Evolutionary conservation across 768 basidiomycete genomes (phyloP).

Genomic region (Thelephora ganbajun): DNA sequence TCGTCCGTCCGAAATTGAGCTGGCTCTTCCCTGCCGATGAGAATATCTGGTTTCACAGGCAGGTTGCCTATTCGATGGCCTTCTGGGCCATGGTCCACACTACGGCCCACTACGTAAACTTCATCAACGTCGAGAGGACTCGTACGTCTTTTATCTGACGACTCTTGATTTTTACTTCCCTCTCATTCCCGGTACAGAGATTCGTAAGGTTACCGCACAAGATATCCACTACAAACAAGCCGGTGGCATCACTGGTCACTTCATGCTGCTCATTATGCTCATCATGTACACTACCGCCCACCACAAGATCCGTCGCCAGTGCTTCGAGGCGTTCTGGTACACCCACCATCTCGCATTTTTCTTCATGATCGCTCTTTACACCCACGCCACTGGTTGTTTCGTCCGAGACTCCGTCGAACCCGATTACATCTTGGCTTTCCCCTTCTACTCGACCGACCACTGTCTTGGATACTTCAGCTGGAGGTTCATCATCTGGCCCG

Average conservation of each 20-base stretch:
- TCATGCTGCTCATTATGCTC: conserved; percentile 90
- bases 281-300: conserved; percentile 89
- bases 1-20: conserved; percentile 67
- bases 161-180: neutral
- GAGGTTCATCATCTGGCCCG: conserved; percentile 88
- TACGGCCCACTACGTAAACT: conserved; percentile 89
- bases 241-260: conserved; percentile 90
- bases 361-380: conserved; percentile 83
- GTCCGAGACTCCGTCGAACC: conserved; percentile 76
- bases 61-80: conserved; percentile 88
- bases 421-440: conserved; percentile 57
- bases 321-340: conserved; percentile 96
- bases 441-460: conserved; percentile 78
- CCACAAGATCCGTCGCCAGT: conserved; percentile 74
- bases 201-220: conserved; percentile 62
- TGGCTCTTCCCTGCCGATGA: conserved; percentile 88
- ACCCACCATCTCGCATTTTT: conserved; percentile 92
- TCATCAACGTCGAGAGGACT: conserved; percentile 79
- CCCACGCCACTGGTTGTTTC: conserved; percentile 90
- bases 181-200: conserved; percentile 34
- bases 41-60: conserved; percentile 92
- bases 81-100: conserved; percentile 91
- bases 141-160: conserved; percentile 33
- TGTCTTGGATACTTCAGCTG: conserved; percentile 89
- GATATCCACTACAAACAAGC: conserved; percentile 82